A percentile compares a stretch with the other conserved stretches of the same genome.
phyloP scores from a whole-genome alignment of 2,329 filamentous ascomycete species.

The Rutstroemia sp. region DNA sequence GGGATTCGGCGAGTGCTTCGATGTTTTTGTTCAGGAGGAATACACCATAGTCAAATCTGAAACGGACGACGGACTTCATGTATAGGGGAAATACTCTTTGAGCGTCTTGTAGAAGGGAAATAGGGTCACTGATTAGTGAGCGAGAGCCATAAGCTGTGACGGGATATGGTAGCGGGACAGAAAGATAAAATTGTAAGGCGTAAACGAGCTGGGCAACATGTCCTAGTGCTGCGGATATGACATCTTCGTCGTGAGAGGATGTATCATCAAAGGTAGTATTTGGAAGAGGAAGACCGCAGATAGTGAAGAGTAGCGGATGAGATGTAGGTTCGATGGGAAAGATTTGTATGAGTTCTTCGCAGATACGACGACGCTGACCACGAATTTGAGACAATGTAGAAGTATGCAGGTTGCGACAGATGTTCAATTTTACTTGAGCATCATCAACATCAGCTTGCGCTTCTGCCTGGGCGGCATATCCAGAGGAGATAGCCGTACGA shows the following conservation, averaged over 20 bases:
- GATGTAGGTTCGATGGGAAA: conserved; percentile 69
- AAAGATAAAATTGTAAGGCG: conserved; percentile 75
- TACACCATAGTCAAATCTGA: conserved; percentile 91
- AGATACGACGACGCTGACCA: conserved; percentile 83
- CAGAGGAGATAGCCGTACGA: conserved; percentile 58
- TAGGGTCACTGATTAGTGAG: conserved; percentile 68
- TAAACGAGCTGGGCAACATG: conserved; percentile 69
- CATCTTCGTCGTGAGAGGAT: conserved; percentile 48
- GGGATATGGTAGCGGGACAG: conserved; percentile 72
- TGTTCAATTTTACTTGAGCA: conserved; percentile 50
- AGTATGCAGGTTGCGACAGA: conserved; percentile 47
- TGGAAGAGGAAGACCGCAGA: conserved; percentile 69
- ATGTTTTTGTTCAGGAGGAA: conserved; percentile 97
- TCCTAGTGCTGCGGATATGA: conserved; percentile 73
- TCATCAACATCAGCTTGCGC: conserved; percentile 55
- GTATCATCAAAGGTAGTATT: conserved; percentile 70
- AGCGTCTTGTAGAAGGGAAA: conserved; percentile 44
- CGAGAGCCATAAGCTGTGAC: conserved; percentile 66
- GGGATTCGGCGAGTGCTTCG: conserved; percentile 56
- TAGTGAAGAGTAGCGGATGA: conserved; percentile 70
- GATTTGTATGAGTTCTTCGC: conserved; percentile 70
- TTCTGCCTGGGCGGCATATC: conserved; percentile 50
- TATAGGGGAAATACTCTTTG: conserved; percentile 75
- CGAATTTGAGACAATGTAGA: conserved; percentile 59
- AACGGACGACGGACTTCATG: conserved; percentile 62